Conservation (phyloP, 345 rosid species). For the Eucalyptus grandis region DNA sequence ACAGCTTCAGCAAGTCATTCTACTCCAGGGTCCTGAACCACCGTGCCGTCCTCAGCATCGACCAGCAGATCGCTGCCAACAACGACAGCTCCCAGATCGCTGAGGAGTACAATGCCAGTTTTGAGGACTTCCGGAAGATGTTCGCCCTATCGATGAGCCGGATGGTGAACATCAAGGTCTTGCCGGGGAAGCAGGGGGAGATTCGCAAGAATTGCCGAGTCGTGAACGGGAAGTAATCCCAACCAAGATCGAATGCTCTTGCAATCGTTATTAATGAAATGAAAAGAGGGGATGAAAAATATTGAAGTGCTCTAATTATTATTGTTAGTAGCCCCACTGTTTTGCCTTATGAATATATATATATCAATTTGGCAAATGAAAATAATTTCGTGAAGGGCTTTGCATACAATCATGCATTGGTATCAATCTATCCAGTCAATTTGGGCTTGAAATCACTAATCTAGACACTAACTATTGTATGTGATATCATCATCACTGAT, state of each 20-base stretch:
- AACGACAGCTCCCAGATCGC: conserved; percentile 27
- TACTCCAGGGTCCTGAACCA: conserved; percentile 27
- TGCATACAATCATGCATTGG: too few relatives aligned
- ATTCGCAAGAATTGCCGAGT: conserved; percentile 38
- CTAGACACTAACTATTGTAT: fast-evolving
- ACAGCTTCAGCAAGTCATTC: conserved; percentile 36
- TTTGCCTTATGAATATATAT: not conserved
- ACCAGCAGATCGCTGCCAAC: conserved; percentile 42
- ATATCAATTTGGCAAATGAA: not conserved
- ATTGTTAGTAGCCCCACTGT: not conserved
- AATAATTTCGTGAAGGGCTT: too few relatives aligned
- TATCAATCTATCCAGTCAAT: too few relatives aligned
- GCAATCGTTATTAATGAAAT: not conserved
- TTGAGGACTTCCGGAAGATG: conserved; percentile 44
- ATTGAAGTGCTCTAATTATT: not conserved
- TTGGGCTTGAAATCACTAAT: too few relatives aligned
- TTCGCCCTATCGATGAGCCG: conserved; percentile 52
- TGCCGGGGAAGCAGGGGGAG: conserved; percentile 50
- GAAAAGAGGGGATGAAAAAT: not conserved
- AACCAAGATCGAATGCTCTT: not conserved
- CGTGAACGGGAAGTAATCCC: not conserved
- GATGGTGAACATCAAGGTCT: conserved; percentile 53
- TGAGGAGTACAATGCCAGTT: conserved; percentile 31
- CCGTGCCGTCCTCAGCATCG: conserved; percentile 39
- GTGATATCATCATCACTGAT: fast-evolving